A percentile compares a stretch with the other conserved stretches of the same genome.
phyloP scores from a whole-genome alignment of 768 basidiomycete genomes.

The Ramaria sp. region DNA sequence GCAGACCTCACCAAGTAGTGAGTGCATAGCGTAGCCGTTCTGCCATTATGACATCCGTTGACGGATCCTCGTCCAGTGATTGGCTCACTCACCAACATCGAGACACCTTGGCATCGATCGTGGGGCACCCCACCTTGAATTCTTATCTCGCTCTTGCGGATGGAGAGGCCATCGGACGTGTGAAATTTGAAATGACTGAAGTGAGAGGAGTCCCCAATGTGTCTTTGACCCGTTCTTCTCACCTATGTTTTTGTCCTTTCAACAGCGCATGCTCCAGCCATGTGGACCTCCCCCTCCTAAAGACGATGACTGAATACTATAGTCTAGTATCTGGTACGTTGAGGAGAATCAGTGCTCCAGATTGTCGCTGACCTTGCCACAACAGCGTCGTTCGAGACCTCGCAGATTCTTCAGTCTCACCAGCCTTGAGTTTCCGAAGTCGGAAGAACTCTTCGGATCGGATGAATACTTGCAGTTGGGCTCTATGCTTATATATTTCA shows the following conservation, averaged over 20 bases:
- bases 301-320: constrained; percentile 48
- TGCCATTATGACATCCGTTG: constrained; percentile 11
- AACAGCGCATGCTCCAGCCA: constrained; percentile 86
- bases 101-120: constrained; percentile 87
- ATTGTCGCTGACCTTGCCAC: no score
- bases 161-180: constrained; percentile 80
- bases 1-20: constrained; percentile 95
- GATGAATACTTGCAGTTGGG: no score
- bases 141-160: constrained; percentile 91
- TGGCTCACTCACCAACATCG: constrained; percentile 98
- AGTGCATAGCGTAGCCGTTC: constrained; percentile 20
- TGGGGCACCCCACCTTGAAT: constrained; percentile 78
- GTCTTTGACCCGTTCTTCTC: not conserved
- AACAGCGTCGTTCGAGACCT: no score
- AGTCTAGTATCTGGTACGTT: no score
- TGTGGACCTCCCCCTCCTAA: constrained; percentile 88
- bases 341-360: no score
- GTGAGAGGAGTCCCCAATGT: constrained; percentile 29
- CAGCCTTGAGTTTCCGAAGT: no score
- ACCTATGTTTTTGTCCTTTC: constrained; percentile 13
- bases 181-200: constrained; percentile 94
- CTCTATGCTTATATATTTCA: no score
- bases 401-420: no score
- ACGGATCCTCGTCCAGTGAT: constrained; percentile 44
- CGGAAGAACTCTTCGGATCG: no score